Evolutionary conservation across 768 basidiomycete species (phyloP).

Genomic region (Gautieria morchelliformis): DNA sequence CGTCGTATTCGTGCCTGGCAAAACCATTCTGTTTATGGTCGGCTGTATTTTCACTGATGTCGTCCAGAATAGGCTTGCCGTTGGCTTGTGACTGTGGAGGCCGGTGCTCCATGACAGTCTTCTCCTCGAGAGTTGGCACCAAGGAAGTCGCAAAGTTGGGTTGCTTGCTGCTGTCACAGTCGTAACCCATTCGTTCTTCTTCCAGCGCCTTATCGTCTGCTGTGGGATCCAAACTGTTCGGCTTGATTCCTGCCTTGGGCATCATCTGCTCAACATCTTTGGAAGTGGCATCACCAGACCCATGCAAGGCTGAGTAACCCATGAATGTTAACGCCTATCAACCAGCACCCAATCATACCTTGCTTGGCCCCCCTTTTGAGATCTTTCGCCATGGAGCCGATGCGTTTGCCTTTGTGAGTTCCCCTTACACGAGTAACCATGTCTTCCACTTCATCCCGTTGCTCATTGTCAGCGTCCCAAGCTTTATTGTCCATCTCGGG

Average conservation of each 20-base stretch:
- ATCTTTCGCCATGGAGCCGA: slow-evolving; percentile 23
- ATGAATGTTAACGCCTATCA: background rate
- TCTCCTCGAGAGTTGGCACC: slow-evolving; percentile 66
- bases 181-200: slow-evolving; percentile 43
- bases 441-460: slow-evolving; percentile 35
- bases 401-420: slow-evolving; percentile 21
- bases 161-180: slow-evolving; percentile 38
- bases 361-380: slow-evolving; percentile 33
- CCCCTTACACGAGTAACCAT: slow-evolving; percentile 31
- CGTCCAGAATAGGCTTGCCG: slow-evolving; percentile 21
- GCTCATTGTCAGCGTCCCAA: slow-evolving; percentile 72
- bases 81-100: slow-evolving; percentile 26
- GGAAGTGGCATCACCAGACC: slow-evolving; percentile 28
- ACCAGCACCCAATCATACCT: slow-evolving; percentile 32
- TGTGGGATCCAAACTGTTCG: slow-evolving; percentile 28
- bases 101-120: slow-evolving; percentile 41
- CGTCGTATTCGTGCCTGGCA: slow-evolving; percentile 12
- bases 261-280: slow-evolving; percentile 27
- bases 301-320: slow-evolving; percentile 29
- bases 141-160: slow-evolving; percentile 52
- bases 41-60: slow-evolving; percentile 16
- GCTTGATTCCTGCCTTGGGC: slow-evolving; percentile 35
- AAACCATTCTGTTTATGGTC: slow-evolving; percentile 12
- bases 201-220: slow-evolving; percentile 34
- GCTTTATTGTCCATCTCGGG: slow-evolving; percentile 41